Conservation (phyloP, 2,329 filamentous ascomycete genomes). For the Phaeoacremonium minimum region DNA sequence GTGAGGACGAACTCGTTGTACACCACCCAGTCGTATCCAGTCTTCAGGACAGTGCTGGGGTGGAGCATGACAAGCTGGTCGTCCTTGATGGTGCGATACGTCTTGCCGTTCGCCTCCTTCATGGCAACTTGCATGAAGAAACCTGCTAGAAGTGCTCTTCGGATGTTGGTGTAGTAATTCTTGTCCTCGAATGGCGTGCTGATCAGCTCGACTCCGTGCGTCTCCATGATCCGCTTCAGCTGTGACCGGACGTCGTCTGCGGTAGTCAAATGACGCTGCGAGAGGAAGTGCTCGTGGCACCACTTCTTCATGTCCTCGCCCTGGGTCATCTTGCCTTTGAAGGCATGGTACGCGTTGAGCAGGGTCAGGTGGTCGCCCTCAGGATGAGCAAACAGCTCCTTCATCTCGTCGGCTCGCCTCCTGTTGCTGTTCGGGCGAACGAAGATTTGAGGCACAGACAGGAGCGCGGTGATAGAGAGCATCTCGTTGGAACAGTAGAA, state of each 20-base stretch:
- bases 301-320: conserved; percentile 73
- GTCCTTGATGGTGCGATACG: conserved; percentile 94
- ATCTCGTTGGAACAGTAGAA: conserved; percentile 99
- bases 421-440: conserved; percentile 79
- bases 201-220: conserved; percentile 76
- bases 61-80: conserved; percentile 91
- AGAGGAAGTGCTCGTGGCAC: conserved; percentile 97
- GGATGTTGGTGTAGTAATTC: conserved; percentile 97
- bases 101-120: conserved; percentile 82
- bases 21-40: conserved; percentile 92
- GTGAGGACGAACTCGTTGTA: conserved; percentile 99
- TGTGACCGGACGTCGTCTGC: conserved; percentile 93
- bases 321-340: conserved; percentile 71
- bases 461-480: conserved; percentile 85
- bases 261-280: conserved; percentile 79
- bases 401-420: conserved; percentile 96
- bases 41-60: conserved; percentile 82
- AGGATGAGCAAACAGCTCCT: conserved; percentile 83
- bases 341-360: conserved; percentile 96
- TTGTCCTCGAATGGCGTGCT: conserved; percentile 91
- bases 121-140: conserved; percentile 99
- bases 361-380: conserved; percentile 96
- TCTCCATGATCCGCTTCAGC: conserved; percentile 95
- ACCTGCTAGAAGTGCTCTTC: conserved; percentile 82
- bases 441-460: conserved; percentile 93